Conservation (phyloP, 768 basidiomycete genomes). For the Boletus vinaceobasis region DNA sequence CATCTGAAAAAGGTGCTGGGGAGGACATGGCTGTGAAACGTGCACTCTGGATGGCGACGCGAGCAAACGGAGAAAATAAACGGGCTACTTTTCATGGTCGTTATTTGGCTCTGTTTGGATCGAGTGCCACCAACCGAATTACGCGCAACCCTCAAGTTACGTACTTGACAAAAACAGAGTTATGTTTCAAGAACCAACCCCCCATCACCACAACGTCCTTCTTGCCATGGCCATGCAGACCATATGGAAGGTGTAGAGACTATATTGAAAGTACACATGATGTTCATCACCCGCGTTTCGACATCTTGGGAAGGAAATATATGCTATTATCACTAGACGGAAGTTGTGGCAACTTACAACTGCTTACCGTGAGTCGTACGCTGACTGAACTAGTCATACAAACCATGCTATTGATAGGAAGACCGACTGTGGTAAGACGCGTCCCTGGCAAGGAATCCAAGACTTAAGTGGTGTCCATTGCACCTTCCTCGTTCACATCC, state of each 20-base stretch:
- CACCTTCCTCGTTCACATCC: conserved; percentile 14
- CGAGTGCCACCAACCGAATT: conserved; percentile 13
- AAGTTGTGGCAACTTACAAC: too few species aligned
- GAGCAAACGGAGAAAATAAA: conserved; percentile 18
- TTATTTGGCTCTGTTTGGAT: conserved; percentile 26
- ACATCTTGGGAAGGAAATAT: background rate
- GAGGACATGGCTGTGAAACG: conserved; percentile 23
- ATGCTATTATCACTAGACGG: background rate
- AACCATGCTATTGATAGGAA: background rate
- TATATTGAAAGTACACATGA: background rate
- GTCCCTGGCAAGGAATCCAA: background rate
- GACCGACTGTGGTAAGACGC: too few species aligned
- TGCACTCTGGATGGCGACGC: conserved; percentile 20
- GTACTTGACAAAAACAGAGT: background rate
- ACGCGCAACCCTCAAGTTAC: background rate
- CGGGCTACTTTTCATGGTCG: conserved; percentile 21
- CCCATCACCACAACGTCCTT: too few species aligned
- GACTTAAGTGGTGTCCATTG: conserved; percentile 17
- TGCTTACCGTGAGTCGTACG: background rate
- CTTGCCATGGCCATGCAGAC: background rate
- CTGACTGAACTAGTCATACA: background rate
- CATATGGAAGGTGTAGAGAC: background rate
- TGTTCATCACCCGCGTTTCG: background rate
- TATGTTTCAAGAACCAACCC: background rate
- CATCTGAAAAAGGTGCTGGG: conserved; percentile 49